Evolutionary conservation across 352 stramenopile genomes (phyloP), one percentile per base, ranked within the genome.

Genomic region (Globisporangium recalcitrans): DNA sequence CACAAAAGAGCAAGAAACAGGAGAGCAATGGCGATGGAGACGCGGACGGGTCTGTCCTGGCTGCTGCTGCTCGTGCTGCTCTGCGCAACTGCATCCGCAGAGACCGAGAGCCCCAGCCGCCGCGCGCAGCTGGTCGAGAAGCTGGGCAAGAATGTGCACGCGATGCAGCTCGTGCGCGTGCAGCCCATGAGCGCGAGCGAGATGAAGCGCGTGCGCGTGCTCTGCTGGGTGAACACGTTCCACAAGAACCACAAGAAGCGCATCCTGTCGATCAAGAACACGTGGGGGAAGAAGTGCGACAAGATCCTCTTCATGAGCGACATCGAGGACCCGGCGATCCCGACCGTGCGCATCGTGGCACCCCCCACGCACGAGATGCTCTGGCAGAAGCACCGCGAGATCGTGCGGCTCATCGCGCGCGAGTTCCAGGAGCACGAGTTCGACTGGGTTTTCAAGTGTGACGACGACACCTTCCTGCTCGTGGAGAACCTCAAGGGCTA

Each of bases 301-400:
- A 93, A 93, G 72, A 64, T 95, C n/a, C 54, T 95, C 1, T 93
- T 95, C 64, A 93, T 95, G 81, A 95, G 86, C 60, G 77, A 95
- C 67, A 52, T 78, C 5, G 79, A 91, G 66, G 84, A 95, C 57
- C 38, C 67, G 22, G 36, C 22, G 27, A 69, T 93, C 58, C 80
- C 80, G 1, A 93, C 82, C 0, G 81, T 92, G 36, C 73, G 73
- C 29, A 84, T 92, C 55, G 66, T 66, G 29, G 80, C 82, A 9
- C 82, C 82, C 32, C 80, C 83, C 42, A 63, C 81, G 48, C 85
- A 95, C 55, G 77, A 92, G 52, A 86, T 71, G 69, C 67, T 92
- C 42, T 95, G 86, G 86, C 86, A 93, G 63, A 92, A 92, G 63
- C 84, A 93, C 65, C 79, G 86, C 27, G 82, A 91, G 69, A 84